A percentile compares a stretch with the other conserved stretches of the same genome.
phyloP scores from a whole-genome alignment of 2,329 filamentous ascomycete genomes.

The Trichoderma sp. region DNA sequence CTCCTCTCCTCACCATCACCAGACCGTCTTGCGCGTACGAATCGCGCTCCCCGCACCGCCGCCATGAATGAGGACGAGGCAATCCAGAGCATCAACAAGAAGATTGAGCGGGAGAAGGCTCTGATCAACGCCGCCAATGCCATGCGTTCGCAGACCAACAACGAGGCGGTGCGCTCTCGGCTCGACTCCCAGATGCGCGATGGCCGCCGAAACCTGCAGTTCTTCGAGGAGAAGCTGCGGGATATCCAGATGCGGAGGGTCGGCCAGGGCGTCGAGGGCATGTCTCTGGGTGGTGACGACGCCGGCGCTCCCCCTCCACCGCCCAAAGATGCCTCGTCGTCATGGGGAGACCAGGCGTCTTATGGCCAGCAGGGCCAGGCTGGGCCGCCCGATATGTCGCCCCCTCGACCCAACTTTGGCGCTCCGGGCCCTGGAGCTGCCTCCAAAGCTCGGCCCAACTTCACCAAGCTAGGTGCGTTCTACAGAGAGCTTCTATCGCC shows the following conservation, averaged over 20 bases:
- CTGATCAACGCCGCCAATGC: constrained; percentile 91
- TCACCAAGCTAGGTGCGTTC: constrained; percentile 84
- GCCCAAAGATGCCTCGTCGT: constrained; percentile 64
- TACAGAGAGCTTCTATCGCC: neutral
- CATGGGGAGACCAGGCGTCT: constrained; percentile 53
- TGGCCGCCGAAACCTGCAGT: constrained; percentile 87
- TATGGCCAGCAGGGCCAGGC: constrained; percentile 63
- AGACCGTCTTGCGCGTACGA: constrained; percentile 38
- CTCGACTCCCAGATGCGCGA: constrained; percentile 94
- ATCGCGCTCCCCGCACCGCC: constrained; percentile 39
- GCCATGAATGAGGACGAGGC: constrained; percentile 63
- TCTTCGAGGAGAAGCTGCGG: constrained; percentile 87
- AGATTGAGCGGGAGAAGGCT: constrained; percentile 96
- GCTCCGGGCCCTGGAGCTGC: constrained; percentile 62
- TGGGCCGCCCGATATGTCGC: constrained; percentile 72
- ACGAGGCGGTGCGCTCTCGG: constrained; percentile 83
- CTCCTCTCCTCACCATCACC: constrained; percentile 15
- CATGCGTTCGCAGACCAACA: constrained; percentile 95
- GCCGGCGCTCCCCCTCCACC: constrained; percentile 61
- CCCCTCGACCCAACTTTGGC: constrained; percentile 74
- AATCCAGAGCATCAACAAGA: constrained; percentile 80
- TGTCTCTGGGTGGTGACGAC: constrained; percentile 59
- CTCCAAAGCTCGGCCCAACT: constrained; percentile 80
- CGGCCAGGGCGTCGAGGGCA: constrained; percentile 62
- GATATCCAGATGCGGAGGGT: constrained; percentile 82